Evolutionary conservation across 2,329 filamentous ascomycete species (phyloP), one percentile per base, ranked within the genome.

Genomic region (Botrytis deweyae): DNA sequence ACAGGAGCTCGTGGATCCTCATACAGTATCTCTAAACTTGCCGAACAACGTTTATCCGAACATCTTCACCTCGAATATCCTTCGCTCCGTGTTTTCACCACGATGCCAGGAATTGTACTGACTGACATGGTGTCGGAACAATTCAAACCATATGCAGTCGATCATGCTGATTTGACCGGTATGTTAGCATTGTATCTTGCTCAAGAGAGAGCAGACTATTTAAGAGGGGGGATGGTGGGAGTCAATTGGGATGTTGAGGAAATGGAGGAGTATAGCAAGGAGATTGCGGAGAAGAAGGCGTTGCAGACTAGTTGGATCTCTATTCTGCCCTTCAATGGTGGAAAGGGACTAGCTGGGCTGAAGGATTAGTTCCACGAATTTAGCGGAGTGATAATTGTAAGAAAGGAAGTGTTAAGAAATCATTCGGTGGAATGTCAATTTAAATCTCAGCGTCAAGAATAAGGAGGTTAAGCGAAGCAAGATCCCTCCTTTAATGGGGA

Each of bases 81-180:
- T 14, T 79, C 82, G 16, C 77, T 85, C 64, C 84, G 84, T 0
- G 75, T 86, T 1, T 77, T 87, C 16, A 82, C 82, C n/a, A 82
- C 86, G 6, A 85, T 87, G 77, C 86, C 86, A 0, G 86, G 86
- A 4, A 82, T 81, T 22, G 82, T 86, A 1, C 79, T 78, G 76
- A 87, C 86, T 0, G 84, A 85, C 44, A 79, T 87, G 72, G 81
- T 83, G 4, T 61, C 63, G 0, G 72, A 73, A 0, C 22, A 66
- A 0, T 81, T 77, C 20, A 78, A 79, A 1, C 80, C 84, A 2
- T 82, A 80, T 70, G 80, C 81, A 1, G 79, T 79, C 58, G 82
- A 83, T 74, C 80, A 80, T 68, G 77, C 70, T 2, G 77, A 75
- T 3, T 76, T 83, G 58, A 79, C 81, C 1, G 82, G 79, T 1